Percentiles rank a stretch among this genome's conserved stretches.
phyloP scores from a whole-genome alignment of 2,329 filamentous ascomycete species.

The Pseudophaeomoniella oleicola region DNA sequence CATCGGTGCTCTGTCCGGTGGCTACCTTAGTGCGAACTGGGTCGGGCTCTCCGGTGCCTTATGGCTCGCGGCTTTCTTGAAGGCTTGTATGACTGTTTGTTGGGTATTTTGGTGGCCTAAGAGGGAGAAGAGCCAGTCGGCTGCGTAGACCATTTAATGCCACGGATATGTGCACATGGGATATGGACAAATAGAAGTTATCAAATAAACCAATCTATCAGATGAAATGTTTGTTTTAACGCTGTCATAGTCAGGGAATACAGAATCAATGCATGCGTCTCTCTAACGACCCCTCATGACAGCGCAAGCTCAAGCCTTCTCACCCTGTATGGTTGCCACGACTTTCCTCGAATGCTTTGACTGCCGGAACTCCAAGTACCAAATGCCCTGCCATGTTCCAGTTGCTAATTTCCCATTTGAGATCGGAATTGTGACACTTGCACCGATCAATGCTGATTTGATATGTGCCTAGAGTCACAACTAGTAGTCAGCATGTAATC shows the following conservation, averaged over 20 bases:
- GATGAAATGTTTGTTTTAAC: no score
- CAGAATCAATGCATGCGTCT: no score
- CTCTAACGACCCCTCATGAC: no score
- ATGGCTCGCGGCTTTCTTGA: conserved; percentile 27
- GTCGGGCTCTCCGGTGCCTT: conserved; percentile 28
- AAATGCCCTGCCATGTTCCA: conserved; percentile 59
- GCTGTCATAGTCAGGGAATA: no score
- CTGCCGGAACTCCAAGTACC: conserved; percentile 80
- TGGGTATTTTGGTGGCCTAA: conserved; percentile 25
- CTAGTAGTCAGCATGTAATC: conserved; percentile 1
- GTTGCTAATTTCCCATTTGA: conserved; percentile 62
- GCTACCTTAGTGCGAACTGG: conserved; percentile 24
- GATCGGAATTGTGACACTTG: conserved; percentile 83
- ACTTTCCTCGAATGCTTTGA: conserved; percentile 65
- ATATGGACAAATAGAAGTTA: no score
- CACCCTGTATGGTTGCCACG: conserved; percentile 87
- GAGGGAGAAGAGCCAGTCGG: no score
- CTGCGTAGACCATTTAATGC: no score
- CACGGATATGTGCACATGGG: no score
- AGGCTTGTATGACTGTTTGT: conserved; percentile 19
- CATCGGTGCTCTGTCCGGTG: conserved; percentile 25
- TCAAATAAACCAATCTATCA: no score
- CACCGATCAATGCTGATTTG: conserved; percentile 78
- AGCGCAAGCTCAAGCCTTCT: conserved; percentile 35
- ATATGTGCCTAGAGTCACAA: conserved; percentile 57